Percentiles rank a stretch among this genome's conserved stretches.
phyloP scores from a whole-genome alignment of 202 grass and related monocot species.

The Tripidium arundinaceum region DNA sequence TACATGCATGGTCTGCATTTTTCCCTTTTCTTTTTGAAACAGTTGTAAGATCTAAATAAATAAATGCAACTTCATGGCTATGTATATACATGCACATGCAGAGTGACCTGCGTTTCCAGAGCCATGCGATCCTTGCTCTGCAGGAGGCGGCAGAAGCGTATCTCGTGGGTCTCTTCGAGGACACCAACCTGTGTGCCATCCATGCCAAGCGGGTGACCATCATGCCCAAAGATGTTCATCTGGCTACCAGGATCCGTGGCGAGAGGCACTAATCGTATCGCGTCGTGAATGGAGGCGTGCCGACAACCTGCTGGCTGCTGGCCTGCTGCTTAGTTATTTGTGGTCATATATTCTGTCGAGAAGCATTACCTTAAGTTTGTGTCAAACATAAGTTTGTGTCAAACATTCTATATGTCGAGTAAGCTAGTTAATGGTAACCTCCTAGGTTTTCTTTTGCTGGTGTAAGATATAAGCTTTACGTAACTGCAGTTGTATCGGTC shows the following conservation, averaged over 20 bases:
- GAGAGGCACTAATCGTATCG: not conserved
- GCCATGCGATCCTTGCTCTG: constrained; percentile 18
- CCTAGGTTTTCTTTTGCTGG: not conserved
- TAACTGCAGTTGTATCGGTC: no score
- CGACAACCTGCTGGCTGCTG: not conserved
- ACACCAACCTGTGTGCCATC: constrained; percentile 17
- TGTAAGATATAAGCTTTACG: not conserved
- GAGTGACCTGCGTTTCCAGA: constrained; percentile 23
- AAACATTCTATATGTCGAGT: not conserved
- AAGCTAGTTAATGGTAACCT: not conserved
- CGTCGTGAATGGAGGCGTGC: not conserved
- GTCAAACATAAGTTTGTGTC: no score
- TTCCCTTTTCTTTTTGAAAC: no score
- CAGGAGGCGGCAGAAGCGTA: constrained; percentile 21
- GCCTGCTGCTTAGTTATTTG: not conserved
- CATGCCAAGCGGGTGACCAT: constrained; percentile 7
- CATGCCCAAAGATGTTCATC: constrained; percentile 19
- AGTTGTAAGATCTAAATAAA: no score
- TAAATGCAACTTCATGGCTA: no score
- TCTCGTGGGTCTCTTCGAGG: constrained; percentile 14
- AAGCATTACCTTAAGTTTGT: not conserved
- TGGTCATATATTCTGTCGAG: not conserved
- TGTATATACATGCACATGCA: constrained; percentile 1
- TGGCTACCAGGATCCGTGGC: constrained; percentile 1
- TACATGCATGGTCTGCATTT: no score